Base-by-base conservation (phyloP, 495 filamentous ascomycete genomes). In the Neurospora sp. region DNA sequence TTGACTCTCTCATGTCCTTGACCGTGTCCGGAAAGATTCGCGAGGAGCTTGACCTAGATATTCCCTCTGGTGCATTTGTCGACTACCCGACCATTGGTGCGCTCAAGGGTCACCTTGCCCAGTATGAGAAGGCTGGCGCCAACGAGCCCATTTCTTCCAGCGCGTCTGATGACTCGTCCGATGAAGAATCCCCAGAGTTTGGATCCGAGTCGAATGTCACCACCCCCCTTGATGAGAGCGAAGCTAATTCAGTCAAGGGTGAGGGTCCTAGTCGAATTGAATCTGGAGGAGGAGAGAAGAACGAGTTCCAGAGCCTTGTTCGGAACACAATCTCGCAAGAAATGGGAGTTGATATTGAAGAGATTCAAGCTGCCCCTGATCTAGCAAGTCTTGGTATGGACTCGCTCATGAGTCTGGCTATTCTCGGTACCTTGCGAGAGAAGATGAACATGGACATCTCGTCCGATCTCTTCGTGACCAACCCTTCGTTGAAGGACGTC, bases 301-400 rank as follows among this genome's bases (percentile, higher is more conserved):
- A 79, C 48, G 82, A 87, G 74, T 82, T 88, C n/a, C 85, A 84
- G 74, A 81, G 82, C 42, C 83, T 84, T 37, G 84, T 92, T 8
- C 85, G 87, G 40, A 81, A 83, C 21, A 91, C 88, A 71, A 87
- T 94, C 69, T 87, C 90, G 3, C 83, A 87, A 37, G 92, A 93
- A 77, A 91, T 92, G 80, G 90, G 89, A 28, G 86, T 92, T 15
- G 82, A 90, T 5, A 81, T 89, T 0, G 86, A 90, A 5, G 91
- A 93, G 74, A 84, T 94, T 69, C 76, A 82, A 15, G 85, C 86
- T 38, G 83, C 81, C 10, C 82, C 83, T 8, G 83, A 87, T 72
- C 80, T 90, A 45, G 81, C 84, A 31, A 83, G 85, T 19, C 78
- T 90, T n/a, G 89, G 89, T 62, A 84, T 90, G 79, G 89, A 90